Percentiles rank a stretch among this genome's conserved stretches.
These are phyloP conservation scores for Styphnolobium japonicum DNA, from an alignment of 306 rosid genomes.

Conservation along the genomic window DNA sequence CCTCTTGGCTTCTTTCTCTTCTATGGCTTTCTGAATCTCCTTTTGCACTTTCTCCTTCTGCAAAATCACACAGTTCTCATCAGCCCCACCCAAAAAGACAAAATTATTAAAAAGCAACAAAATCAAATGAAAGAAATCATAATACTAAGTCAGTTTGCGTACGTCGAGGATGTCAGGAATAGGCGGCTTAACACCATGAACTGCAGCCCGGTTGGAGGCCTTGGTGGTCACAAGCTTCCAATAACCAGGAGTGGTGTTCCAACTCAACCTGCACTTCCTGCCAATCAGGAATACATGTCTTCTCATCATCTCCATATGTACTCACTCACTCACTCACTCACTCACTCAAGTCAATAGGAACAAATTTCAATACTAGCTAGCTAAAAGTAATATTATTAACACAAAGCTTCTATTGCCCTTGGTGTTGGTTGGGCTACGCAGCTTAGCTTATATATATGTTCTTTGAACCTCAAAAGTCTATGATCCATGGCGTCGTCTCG, in stretches of 20 bases:
- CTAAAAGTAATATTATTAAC: too few relatives aligned
- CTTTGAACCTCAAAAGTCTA: background rate
- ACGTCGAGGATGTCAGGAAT: background rate
- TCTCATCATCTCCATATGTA: constrained; percentile 10
- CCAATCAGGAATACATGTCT: background rate
- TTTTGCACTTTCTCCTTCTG: constrained; percentile 40
- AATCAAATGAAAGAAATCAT: background rate
- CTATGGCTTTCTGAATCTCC: constrained; percentile 33
- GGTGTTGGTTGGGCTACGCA: background rate
- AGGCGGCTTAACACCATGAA: constrained; percentile 31
- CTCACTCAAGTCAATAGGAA: background rate
- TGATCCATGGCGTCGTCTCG: background rate
- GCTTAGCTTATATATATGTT: too few relatives aligned
- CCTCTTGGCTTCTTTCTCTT: constrained; percentile 39
- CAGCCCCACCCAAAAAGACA: background rate
- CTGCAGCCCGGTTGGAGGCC: constrained; percentile 18
- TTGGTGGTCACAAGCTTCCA: constrained; percentile 16
- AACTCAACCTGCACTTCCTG: background rate
- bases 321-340: too few relatives aligned
- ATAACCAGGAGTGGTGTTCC: background rate
- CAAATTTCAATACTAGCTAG: background rate
- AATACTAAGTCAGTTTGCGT: background rate
- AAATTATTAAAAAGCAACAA: background rate
- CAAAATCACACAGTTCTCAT: background rate
- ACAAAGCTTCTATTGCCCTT: background rate